Percentiles rank a stretch among this genome's conserved stretches.
These are phyloP conservation scores for Phtheirospermum japonicum DNA, from an alignment of 257 asterid species.

Conservation along the genomic window DNA sequence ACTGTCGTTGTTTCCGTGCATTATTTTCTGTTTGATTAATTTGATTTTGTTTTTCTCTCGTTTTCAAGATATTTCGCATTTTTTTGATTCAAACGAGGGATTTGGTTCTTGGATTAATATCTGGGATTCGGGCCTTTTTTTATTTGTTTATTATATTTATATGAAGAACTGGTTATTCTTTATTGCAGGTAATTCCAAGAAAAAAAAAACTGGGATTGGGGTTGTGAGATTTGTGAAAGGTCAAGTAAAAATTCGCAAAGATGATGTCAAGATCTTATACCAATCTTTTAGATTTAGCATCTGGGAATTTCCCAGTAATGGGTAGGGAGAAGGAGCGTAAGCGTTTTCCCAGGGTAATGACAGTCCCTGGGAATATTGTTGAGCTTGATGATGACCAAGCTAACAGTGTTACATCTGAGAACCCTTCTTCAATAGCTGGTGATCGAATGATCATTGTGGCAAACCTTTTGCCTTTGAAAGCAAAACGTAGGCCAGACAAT, in stretches of 20 bases:
- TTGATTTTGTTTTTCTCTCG: slow-evolving; percentile 1
- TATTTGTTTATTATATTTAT: neutral
- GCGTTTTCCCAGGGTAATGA: slow-evolving; percentile 78
- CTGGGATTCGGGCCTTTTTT: slow-evolving; percentile 9
- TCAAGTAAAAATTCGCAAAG: slow-evolving; percentile 36
- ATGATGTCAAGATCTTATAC: slow-evolving; percentile 92
- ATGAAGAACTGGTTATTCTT: slow-evolving; percentile 23
- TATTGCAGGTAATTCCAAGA: slow-evolving; percentile 48
- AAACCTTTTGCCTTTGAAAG: slow-evolving; percentile 71
- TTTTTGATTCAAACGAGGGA: slow-evolving; percentile 24
- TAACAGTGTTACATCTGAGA: slow-evolving; percentile 68
- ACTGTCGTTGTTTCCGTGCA: slow-evolving; percentile 22
- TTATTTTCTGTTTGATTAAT: slow-evolving; percentile 36
- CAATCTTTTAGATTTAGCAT: slow-evolving; percentile 78
- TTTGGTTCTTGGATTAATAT: slow-evolving; percentile 24
- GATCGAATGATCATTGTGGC: slow-evolving; percentile 80
- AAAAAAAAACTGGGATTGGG: slow-evolving; percentile 25
- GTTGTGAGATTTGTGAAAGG: slow-evolving; percentile 27
- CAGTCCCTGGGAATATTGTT: slow-evolving; percentile 76
- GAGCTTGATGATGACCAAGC: slow-evolving; percentile 81
- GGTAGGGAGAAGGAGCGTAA: slow-evolving; percentile 66
- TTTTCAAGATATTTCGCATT: slow-evolving; percentile 21
- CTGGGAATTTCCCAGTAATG: slow-evolving; percentile 75
- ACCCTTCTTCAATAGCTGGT: slow-evolving; percentile 68
- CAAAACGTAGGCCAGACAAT: slow-evolving; percentile 72